Percentiles rank a stretch among this genome's conserved stretches.
Conservation (phyloP, 1,139 yeast species). For the Debaryomyces subglobosus region DNA sequence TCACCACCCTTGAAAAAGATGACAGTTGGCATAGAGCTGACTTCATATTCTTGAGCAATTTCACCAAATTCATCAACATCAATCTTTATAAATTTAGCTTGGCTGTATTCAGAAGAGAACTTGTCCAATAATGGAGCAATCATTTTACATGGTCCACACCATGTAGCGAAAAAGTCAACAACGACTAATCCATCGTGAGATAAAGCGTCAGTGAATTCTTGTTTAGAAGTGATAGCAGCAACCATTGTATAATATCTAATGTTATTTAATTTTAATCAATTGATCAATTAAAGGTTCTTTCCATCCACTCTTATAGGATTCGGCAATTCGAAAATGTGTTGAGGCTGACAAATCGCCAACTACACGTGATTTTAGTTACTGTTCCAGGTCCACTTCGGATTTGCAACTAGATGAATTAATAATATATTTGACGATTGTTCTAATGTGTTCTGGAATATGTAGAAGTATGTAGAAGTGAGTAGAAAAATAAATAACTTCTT, state of each 20-base stretch:
- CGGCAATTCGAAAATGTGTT: neutral
- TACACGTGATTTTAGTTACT: neutral
- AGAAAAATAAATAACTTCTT: neutral
- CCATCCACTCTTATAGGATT: neutral
- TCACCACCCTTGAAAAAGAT: constrained; percentile 77
- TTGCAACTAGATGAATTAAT: neutral
- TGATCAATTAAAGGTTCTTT: constrained; percentile 1
- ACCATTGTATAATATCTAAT: constrained; percentile 34
- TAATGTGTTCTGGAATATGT: neutral
- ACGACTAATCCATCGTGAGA: constrained; percentile 63
- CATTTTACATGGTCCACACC: constrained; percentile 96
- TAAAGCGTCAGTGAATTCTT: constrained; percentile 67
- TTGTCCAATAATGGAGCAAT: constrained; percentile 79
- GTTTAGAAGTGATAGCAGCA: constrained; percentile 42
- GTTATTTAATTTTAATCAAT: neutral
- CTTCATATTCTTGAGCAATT: constrained; percentile 72
- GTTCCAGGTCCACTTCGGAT: neutral
- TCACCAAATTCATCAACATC: constrained; percentile 81
- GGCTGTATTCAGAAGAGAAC: constrained; percentile 46
- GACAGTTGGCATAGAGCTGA: constrained; percentile 90
- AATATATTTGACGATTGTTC: neutral
- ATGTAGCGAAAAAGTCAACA: constrained; percentile 83
- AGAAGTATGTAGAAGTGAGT: neutral
- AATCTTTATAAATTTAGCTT: constrained; percentile 76
- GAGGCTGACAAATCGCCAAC: neutral